Percentiles rank a stretch among this genome's conserved stretches.
Evolutionary conservation across 306 rosid genomes (phyloP).

Genomic region (Boehmeria nivea): DNA sequence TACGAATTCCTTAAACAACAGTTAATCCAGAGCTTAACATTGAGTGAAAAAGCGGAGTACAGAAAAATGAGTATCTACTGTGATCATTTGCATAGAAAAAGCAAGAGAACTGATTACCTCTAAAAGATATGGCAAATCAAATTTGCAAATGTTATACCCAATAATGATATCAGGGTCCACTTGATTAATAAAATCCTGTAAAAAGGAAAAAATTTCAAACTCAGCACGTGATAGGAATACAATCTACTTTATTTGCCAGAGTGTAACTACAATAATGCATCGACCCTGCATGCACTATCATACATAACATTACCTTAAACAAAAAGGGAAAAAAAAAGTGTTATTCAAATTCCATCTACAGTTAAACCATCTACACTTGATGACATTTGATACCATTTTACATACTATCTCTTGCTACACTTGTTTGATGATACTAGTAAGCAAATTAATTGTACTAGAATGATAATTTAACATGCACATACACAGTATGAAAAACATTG

Average conservation of each 20-base stretch:
- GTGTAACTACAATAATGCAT: neutral
- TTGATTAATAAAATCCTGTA: slow-evolving; percentile 78
- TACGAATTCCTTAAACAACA: too few relatives aligned
- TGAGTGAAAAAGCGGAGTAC: neutral
- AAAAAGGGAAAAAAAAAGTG: too few relatives aligned
- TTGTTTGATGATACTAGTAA: too few relatives aligned
- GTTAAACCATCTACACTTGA: too few relatives aligned
- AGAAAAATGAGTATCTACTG: neutral
- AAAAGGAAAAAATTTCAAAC: slow-evolving; percentile 21
- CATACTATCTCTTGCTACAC: too few relatives aligned
- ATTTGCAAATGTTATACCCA: slow-evolving; percentile 98
- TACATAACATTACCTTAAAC: too few relatives aligned
- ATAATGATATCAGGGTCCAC: slow-evolving; percentile 96
- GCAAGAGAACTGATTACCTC: slow-evolving; percentile 48
- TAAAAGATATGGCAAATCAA: slow-evolving; percentile 91
- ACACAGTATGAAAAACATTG: neutral
- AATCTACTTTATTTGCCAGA: slow-evolving; percentile 4
- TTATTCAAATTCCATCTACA: too few relatives aligned
- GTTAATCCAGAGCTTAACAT: too few relatives aligned
- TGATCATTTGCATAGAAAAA: slow-evolving; percentile 5
- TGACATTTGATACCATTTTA: too few relatives aligned
- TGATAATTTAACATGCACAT: too few relatives aligned
- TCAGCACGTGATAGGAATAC: neutral
- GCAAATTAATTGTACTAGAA: too few relatives aligned
- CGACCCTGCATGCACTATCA: neutral